Evolutionary conservation across 2,329 filamentous ascomycete species (phyloP).

Genomic region (Ascochyta fabae): DNA sequence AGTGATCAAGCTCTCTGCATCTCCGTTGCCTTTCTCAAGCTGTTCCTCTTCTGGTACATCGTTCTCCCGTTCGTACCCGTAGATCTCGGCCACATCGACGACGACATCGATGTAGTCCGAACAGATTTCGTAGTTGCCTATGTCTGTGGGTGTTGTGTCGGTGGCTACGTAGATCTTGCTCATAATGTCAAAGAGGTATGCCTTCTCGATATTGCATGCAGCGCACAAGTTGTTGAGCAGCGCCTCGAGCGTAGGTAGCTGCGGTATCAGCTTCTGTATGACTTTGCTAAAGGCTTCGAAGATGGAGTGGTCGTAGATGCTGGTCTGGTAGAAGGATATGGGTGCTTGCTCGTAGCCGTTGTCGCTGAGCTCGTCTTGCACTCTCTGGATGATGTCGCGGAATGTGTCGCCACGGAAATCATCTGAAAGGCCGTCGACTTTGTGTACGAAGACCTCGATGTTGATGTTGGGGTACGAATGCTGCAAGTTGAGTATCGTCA

Average conservation of each 20-base stretch:
- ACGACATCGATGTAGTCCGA: constrained; percentile 99
- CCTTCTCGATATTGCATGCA: constrained; percentile 95
- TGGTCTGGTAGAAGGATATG: constrained; percentile 94
- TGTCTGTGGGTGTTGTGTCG: constrained; percentile 89
- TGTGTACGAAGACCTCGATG: constrained; percentile 98
- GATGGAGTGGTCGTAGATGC: constrained; percentile 97
- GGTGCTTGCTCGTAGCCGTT: constrained; percentile 91
- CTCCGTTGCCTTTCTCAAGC: constrained; percentile 55
- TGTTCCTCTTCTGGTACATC: constrained; percentile 29
- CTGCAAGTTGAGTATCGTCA: constrained; percentile 87
- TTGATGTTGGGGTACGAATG: constrained; percentile 91
- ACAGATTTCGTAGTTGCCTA: constrained; percentile 97
- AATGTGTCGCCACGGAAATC: constrained; percentile 97
- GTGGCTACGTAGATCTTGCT: constrained; percentile 99
- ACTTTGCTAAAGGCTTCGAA: constrained; percentile 99
- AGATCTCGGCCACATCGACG: constrained; percentile 94
- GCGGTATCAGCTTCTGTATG: constrained; percentile 95
- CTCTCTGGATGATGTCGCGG: constrained; percentile 93
- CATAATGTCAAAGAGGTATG: constrained; percentile 95
- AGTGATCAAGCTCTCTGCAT: constrained; percentile 68
- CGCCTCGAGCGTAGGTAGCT: constrained; percentile 89
- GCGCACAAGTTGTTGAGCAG: constrained; percentile 93
- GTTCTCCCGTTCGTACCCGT: constrained; percentile 70
- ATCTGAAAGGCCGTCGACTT: constrained; percentile 95
- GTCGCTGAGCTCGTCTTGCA: constrained; percentile 94